Evolutionary conservation across 495 filamentous ascomycete genomes (phyloP), one percentile per base, ranked within the genome.

Genomic region (Penicillium lagena): DNA sequence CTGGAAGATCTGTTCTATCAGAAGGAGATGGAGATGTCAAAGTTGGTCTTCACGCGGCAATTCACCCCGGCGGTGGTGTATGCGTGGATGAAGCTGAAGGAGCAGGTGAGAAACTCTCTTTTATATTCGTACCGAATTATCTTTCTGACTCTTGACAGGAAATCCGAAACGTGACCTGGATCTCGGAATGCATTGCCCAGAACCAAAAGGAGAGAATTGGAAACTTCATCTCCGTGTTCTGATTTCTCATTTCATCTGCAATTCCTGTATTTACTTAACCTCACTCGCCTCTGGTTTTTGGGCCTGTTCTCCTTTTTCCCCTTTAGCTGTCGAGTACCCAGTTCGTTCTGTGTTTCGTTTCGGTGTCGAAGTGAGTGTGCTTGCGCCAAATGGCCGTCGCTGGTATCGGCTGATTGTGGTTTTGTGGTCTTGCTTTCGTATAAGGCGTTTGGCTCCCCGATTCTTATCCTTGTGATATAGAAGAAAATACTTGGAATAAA

Each of bases 161-260:
- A 85, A 95, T 97, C 62, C 87, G 93, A 33, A 99, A 99, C 59
- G 93, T 99, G 58, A 97, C 91, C 37, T 99, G 93, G 93, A 99
- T 99, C 59, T 83, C 94, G 8, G 93, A 99, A 67, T 99, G 93
- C 70, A 99, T 99, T 80, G 93, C 93, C 38, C 93, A 99, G 69
- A 95, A 95, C 73, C 93, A 99, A 75, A 99, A 97, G 72, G 93
- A 99, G 67, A 80, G 93, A 63, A 97, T 99, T 60, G 82, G 84
- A 52, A 99, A 96, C 64, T 99, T 96, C 66, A 97, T 98, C 60
- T 96, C 89, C 68, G 90, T 97, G 47, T 95, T 97, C 59, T 90
- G 74, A 63, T 37, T 45, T 47, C 14, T 9, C 39, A 27, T 17
- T 40, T 12, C 39, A 29, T 17, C 38, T 42, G 2, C 32, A 38